Base-by-base conservation (phyloP, 2,329 filamentous ascomycete species). In the Epichloe coenophiala region DNA sequence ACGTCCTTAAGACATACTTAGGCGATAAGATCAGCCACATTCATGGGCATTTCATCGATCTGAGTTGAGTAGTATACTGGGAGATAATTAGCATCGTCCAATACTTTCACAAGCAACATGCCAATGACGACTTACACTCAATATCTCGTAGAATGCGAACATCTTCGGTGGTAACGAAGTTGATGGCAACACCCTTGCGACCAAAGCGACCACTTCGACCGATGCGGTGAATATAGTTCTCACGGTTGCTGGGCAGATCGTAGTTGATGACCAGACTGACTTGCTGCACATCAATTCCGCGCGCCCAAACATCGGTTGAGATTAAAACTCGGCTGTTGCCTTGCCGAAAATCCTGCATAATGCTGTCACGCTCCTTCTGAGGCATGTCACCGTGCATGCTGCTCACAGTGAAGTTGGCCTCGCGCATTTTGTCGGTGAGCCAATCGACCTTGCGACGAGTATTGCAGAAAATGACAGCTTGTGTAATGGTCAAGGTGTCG, bases 381-480 rank as follows among this genome's bases (percentile, higher is more conserved):
- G 90, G 89, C 93, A 98, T 98, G 63, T 98, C 93, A 58, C 93
- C 93, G 66, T 98, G 93, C 93, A 98, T 98, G 61, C 87, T 91
- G 61, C 87, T 94, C 58, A 98, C 93, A 0, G 93, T 98, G 68
- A 98, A 98, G 73, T 98, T 96, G 61, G 89, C 88, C 68, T 96
- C 93, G 56, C 89, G 86, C 88, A 98, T 95, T 77, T 98, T 98
- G 72, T 98, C 93, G 4, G 93, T 97, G 53, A 98, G 74, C 93
- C 93, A 98, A 68, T 98, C 93, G 49, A 98, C 93, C 86, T 98
- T 98, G 68, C 93, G 83, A 58, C 93, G 84, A 6, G 93, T 98
- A 71, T 98, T 98, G 78, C 93, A 98, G 77, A 98, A 98, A 67
- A 98, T 98, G 67, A 98, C 93, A 44, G 93, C 93, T 72, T 97